Conservation (phyloP, 1,284 basidiomycete genomes). For the Cutaneotrichosporon sp. region DNA sequence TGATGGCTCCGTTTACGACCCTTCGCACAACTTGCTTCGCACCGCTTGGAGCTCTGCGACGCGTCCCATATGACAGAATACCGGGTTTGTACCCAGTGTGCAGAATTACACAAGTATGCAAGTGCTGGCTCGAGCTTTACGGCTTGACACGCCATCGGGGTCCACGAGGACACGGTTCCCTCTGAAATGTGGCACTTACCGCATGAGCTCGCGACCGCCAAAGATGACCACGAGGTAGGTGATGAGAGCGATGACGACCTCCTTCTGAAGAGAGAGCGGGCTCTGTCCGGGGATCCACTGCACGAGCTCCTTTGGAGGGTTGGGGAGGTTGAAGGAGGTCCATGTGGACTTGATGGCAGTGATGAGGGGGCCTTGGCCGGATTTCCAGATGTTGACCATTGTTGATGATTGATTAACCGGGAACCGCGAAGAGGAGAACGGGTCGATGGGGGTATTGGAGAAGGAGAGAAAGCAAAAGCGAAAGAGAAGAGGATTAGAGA, state of each 20-base stretch:
- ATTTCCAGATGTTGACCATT: slow-evolving; percentile 10
- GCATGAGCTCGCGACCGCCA: slow-evolving; percentile 79
- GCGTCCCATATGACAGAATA: not conserved
- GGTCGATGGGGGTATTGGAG: not conserved
- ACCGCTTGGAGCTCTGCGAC: no score
- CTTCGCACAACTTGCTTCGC: no score
- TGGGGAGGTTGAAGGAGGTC: slow-evolving; percentile 29
- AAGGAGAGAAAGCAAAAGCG: not conserved
- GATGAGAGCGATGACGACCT: slow-evolving; percentile 64
- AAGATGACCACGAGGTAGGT: slow-evolving; percentile 88
- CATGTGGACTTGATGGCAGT: slow-evolving; percentile 32
- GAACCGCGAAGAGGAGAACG: not conserved
- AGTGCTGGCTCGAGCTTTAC: no score
- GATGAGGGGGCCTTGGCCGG: slow-evolving; percentile 40
- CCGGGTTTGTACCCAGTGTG: no score
- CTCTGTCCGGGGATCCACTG: slow-evolving; percentile 51
- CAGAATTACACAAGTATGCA: no score
- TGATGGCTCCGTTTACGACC: no score
- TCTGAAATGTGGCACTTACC: slow-evolving; percentile 44
- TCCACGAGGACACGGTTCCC: no score
- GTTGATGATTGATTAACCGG: not conserved
- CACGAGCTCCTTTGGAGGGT: slow-evolving; percentile 30
- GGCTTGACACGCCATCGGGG: no score
- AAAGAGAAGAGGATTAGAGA: not conserved
- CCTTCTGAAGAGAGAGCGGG: slow-evolving; percentile 71